A percentile compares a stretch with the other conserved stretches of the same genome.
Evolutionary conservation across 1,284 basidiomycete genomes (phyloP).

Genomic region (Blastosporella zonata): DNA sequence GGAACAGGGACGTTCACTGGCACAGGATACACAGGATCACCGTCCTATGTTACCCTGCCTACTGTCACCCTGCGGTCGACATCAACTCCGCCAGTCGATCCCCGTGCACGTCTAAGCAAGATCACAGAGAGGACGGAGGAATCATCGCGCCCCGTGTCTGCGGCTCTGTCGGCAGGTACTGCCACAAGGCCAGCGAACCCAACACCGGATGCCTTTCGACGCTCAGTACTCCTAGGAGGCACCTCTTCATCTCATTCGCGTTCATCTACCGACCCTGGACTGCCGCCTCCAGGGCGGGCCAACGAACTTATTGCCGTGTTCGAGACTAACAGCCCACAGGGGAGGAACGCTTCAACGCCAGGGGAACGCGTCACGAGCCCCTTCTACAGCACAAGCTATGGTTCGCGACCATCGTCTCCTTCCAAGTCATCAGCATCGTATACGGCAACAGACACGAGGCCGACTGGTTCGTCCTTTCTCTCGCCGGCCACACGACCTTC

Average conservation of each 20-base stretch:
- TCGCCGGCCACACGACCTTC: slow-evolving; percentile 29
- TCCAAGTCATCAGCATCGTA: slow-evolving; percentile 34
- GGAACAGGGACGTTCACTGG: slow-evolving; percentile 17
- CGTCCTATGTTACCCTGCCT: slow-evolving; percentile 43
- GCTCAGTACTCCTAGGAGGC: slow-evolving; percentile 35
- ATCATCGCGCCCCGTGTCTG: slow-evolving; percentile 49
- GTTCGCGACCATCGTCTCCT: slow-evolving; percentile 39
- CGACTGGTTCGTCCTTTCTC: slow-evolving; percentile 29
- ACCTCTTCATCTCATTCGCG: slow-evolving; percentile 37
- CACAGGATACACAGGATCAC: slow-evolving; percentile 41
- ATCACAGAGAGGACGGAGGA: slow-evolving; percentile 62
- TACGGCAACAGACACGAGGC: slow-evolving; percentile 31
- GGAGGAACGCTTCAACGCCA: slow-evolving; percentile 53
- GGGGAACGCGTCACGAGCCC: slow-evolving; percentile 52
- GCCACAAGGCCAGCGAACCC: slow-evolving; percentile 29
- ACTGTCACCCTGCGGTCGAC: slow-evolving; percentile 30
- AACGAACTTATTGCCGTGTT: slow-evolving; percentile 74
- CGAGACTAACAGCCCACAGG: slow-evolving; percentile 55
- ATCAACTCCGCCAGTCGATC: slow-evolving; percentile 36
- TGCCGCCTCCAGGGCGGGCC: slow-evolving; percentile 56
- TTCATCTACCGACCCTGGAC: slow-evolving; percentile 41
- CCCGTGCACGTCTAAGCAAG: slow-evolving; percentile 46
- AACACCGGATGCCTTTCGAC: slow-evolving; percentile 39
- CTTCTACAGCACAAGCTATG: slow-evolving; percentile 33
- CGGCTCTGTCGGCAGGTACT: slow-evolving; percentile 29